These are phyloP conservation scores for Coniferiporia weirii DNA, from an alignment of 1,284 basidiomycete species.

Conservation along the genomic window DNA sequence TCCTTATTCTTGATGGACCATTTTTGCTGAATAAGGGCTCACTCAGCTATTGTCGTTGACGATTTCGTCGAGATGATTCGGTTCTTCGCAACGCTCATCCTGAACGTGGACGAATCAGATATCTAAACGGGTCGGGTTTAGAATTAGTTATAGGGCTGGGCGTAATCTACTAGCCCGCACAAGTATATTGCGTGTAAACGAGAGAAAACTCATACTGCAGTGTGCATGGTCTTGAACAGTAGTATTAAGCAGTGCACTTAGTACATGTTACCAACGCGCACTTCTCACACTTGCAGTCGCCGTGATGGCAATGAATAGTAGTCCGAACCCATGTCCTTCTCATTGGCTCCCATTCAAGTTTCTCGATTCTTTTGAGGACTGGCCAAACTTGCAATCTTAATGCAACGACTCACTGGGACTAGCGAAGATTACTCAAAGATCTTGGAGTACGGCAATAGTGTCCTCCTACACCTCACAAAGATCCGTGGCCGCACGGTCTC, in stretches of 20 bases:
- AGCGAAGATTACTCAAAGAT: slow-evolving; percentile 10
- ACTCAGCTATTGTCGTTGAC: slow-evolving; percentile 34
- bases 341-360: not conserved
- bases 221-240: no score
- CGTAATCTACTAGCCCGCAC: no score
- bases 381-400: not conserved
- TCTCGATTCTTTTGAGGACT: not conserved
- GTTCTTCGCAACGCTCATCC: slow-evolving; percentile 42
- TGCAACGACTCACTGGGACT: slow-evolving; percentile 7
- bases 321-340: not conserved
- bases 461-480: slow-evolving; percentile 8
- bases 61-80: slow-evolving; percentile 39
- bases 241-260: no score
- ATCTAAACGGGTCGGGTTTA: not conserved
- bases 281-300: not conserved
- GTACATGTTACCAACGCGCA: not conserved
- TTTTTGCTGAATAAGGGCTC: slow-evolving; percentile 3
- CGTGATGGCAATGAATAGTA: not conserved
- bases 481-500: slow-evolving; percentile 14
- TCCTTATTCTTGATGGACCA: not conserved
- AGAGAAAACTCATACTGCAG: no score
- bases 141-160: no score
- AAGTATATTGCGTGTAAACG: no score
- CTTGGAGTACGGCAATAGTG: slow-evolving; percentile 14
- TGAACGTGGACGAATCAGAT: slow-evolving; percentile 40